Base-by-base conservation (phyloP, 2,329 filamentous ascomycete genomes). In the Scedosporium apiospermum region DNA sequence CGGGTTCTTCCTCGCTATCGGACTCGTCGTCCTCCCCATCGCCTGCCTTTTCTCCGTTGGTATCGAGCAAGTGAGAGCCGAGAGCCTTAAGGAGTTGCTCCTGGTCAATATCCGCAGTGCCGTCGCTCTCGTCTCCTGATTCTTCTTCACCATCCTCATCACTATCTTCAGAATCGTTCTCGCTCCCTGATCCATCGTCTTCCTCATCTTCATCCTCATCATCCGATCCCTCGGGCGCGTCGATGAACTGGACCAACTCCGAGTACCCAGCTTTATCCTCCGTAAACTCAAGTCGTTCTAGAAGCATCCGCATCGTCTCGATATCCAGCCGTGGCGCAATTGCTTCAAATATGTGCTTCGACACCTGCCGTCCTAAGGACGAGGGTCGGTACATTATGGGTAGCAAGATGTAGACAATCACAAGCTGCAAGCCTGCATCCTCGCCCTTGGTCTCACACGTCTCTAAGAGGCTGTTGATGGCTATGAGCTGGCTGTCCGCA, bases 1-100 rank as follows among this genome's bases (percentile, higher is more conserved):
- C 91, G 65, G 93, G 98, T 75, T 92, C 93, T 18, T 89, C 96
- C 87, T 96, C 76, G 87, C 87, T 3, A 79, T 98, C 16, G 93
- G 98, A 69, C 83, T 84, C 10, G 88, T 61, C 46, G 12, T 57
- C 49, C 23, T 61, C 60, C 10, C 41, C 30, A 7, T 42, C 18
- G 21, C 83, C 79, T 51, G 78, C 73, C 58, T 78, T 80, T 63
- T 91, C 88, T 16, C 95, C 90, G 51, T 93, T 91, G 23, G 60
- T 58, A 3, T 65, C 62, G 14, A 57, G 60, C 1, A 61, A 49
- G 34, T 61, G 60, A 9, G 46, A 38, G 27, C 60, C 60, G n/a
- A 61, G 49, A 3, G 60, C 23, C 49, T 61, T 61, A 2, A 61
- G 46, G 18, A 61, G 60, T 41, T 38, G 23, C 26, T n/a, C 23